Evolutionary conservation across 768 basidiomycete species (phyloP).

Genomic region (Suillus luteus): DNA sequence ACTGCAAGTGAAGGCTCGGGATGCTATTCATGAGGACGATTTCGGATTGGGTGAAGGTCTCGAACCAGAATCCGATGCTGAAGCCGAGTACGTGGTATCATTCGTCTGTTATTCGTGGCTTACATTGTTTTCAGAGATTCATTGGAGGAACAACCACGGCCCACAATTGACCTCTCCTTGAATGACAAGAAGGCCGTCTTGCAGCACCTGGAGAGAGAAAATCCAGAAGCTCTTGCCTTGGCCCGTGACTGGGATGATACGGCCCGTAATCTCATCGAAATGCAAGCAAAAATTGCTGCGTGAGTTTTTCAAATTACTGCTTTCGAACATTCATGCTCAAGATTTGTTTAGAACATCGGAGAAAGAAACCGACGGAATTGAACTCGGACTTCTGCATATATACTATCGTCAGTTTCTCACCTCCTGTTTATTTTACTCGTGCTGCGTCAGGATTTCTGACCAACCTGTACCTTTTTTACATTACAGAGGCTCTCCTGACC

Average conservation of each 20-base stretch:
- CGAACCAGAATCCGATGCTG: conserved; percentile 35
- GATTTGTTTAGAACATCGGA: conserved; percentile 46
- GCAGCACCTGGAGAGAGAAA: conserved; percentile 71
- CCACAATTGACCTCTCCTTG: conserved; percentile 34
- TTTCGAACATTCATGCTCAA: not conserved
- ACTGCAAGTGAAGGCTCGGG: conserved; percentile 73
- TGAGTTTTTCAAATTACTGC: conserved; percentile 32
- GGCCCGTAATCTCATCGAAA: conserved; percentile 49
- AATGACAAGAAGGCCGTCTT: conserved; percentile 62
- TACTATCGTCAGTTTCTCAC: conserved; percentile 77
- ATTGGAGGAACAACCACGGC: conserved; percentile 8
- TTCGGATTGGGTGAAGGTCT: conserved; percentile 75
- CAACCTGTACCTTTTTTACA: conserved; percentile 7
- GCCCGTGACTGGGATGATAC: conserved; percentile 86
- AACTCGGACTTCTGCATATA: conserved; percentile 73
- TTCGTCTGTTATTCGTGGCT: not conserved
- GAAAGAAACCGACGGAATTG: conserved; percentile 51
- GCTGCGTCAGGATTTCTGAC: not conserved
- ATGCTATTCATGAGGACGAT: conserved; percentile 74
- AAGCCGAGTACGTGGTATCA: conserved; percentile 29
- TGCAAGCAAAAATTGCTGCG: conserved; percentile 56
- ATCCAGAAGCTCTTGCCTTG: conserved; percentile 77
- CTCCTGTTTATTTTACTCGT: conserved; percentile 7
- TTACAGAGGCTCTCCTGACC: conserved; percentile 81
- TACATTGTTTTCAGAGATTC: conserved; percentile 19